Percentiles rank a stretch among this genome's conserved stretches.
Evolutionary conservation across 345 rosid species (phyloP).

Genomic region (Bruguiera gymnorhiza): DNA sequence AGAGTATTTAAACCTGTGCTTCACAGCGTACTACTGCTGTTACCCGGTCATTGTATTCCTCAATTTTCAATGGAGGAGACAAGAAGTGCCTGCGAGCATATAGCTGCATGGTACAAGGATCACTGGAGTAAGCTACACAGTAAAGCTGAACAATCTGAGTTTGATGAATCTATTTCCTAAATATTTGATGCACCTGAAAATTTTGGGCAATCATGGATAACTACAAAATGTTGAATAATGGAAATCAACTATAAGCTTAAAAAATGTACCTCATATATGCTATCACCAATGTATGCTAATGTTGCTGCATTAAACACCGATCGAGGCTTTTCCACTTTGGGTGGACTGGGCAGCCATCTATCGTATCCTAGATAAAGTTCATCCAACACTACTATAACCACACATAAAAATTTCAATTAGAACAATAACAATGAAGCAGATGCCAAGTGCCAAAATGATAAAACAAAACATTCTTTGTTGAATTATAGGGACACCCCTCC

Average conservation of each 20-base stretch:
- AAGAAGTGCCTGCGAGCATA: constrained; percentile 86
- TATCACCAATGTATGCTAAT: constrained; percentile 58
- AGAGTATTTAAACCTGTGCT: constrained; percentile 54
- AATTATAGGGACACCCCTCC: background rate
- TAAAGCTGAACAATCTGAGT: background rate
- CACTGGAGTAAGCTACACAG: constrained; percentile 8
- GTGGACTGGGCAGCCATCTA: constrained; percentile 54
- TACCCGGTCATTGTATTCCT: constrained; percentile 75
- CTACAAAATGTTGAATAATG: background rate
- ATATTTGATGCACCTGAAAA: background rate
- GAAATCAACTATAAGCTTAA: background rate
- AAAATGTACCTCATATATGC: constrained; percentile 66
- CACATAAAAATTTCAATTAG: constrained; percentile 13
- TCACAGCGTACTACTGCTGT: constrained; percentile 84
- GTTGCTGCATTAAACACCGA: constrained; percentile 43
- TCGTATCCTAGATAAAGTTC: constrained; percentile 58
- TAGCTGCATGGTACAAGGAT: constrained; percentile 46
- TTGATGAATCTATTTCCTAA: background rate
- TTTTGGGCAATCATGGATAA: background rate
- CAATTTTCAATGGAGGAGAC: constrained; percentile 75
- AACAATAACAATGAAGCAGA: background rate
- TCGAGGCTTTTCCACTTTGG: constrained; percentile 67
- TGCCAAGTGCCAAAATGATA: background rate
- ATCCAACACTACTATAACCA: constrained; percentile 25
- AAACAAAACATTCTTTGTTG: background rate